These are phyloP conservation scores for Rhynchospora breviuscula DNA, from an alignment of 176 grass and related monocot genomes.

Conservation along the genomic window DNA sequence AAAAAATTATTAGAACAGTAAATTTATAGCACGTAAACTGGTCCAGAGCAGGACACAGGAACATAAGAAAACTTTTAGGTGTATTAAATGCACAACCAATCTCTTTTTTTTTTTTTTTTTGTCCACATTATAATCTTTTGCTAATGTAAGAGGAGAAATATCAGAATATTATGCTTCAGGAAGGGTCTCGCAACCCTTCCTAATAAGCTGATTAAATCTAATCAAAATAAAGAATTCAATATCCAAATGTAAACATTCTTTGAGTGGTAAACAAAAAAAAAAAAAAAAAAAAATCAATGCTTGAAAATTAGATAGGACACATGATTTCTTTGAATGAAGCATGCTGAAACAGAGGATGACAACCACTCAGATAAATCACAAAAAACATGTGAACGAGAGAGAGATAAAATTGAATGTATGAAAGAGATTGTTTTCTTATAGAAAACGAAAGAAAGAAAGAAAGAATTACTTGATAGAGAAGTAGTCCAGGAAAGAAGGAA, in stretches of 20 bases:
- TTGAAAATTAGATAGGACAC: neutral
- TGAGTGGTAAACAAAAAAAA: neutral
- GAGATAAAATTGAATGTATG: neutral
- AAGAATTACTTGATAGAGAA: slow-evolving; percentile 68
- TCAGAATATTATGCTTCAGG: neutral
- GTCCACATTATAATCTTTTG: neutral
- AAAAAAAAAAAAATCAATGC: no score
- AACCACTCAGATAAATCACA: neutral
- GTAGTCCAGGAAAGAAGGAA: slow-evolving; percentile 90
- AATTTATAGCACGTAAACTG: slow-evolving; percentile 23
- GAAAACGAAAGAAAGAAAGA: neutral
- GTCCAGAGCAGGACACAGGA: neutral
- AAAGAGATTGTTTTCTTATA: neutral
- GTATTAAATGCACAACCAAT: neutral
- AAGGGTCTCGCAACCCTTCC: neutral
- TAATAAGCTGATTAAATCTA: neutral
- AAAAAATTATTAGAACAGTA: slow-evolving; percentile 20
- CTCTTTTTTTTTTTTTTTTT: neutral
- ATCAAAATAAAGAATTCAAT: neutral
- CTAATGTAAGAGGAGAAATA: neutral
- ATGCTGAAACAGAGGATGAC: neutral
- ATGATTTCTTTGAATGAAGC: neutral
- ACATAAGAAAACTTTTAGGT: neutral
- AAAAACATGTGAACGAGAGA: slow-evolving; percentile 2
- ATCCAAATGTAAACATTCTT: neutral